Evolutionary conservation across 2,329 filamentous ascomycete species (phyloP), one percentile per base, ranked within the genome.

Genomic region (Chaetomium sp.): DNA sequence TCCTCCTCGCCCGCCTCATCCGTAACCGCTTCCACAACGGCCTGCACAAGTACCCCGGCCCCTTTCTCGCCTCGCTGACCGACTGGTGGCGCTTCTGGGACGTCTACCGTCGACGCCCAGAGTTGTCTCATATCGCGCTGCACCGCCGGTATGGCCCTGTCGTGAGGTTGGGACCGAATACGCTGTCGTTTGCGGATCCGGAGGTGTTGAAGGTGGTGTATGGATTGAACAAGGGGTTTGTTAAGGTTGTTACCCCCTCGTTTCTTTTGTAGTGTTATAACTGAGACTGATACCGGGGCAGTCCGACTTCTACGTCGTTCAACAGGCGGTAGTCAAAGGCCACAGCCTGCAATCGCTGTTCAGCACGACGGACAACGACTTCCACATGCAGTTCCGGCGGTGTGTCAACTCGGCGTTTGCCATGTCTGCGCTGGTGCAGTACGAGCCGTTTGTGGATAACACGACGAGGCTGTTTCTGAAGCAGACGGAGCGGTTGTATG

Each of bases 231-330:
- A 91, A 91, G 70, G 87, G 88, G 0, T 87, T 90, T 62, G 73
- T 80, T 48, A 94, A 94, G 80, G 87, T 88, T 70, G 48, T 69
- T 59, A 37, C 32, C 9, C 45, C 32, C 6, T 3, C 40, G 11
- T 41, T 3, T 9, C 9, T 19, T 3, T 7, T 40, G 19, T 5
- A 27, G 19, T 27, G 19, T 42, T 11, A 42, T 42, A 2, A 40
- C 14, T 14, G 6, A 6, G 6, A 12, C 40, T 44, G 33, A 46
- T n/a, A 14, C 12, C 19, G 9, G 32, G 10, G 6, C 52, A 89
- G 84, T 90, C 87, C 35, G 84, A 88, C 60, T 92, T 92, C 68
- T 92, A 92, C 66, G 81, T 87, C 0, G 86, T 91, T 3, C 88
- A 91, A 67, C 84, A 89, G 69, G 83, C 86, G 0, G 80, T 89